A percentile compares a stretch with the other conserved stretches of the same genome.
phyloP scores from a whole-genome alignment of 192 early-diverging fungal genomes.

The Rhizophagus sp. region DNA sequence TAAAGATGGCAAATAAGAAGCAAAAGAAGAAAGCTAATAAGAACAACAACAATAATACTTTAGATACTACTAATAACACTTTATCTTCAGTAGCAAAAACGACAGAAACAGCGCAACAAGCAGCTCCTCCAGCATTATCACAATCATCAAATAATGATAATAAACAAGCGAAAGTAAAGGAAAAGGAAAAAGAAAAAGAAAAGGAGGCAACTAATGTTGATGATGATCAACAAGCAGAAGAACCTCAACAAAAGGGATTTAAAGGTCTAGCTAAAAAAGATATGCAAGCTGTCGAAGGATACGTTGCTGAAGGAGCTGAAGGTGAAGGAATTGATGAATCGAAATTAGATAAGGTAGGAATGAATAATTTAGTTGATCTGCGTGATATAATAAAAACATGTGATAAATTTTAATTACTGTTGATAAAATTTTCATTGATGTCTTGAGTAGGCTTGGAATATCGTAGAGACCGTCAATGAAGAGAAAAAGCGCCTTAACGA shows the following conservation, averaged over 20 bases:
- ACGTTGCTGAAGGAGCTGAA: conserved; percentile 44
- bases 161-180: not conserved
- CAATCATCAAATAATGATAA: not conserved
- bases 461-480: conserved; percentile 19
- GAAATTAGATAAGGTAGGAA: conserved; percentile 53
- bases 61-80: not conserved
- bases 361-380: not conserved
- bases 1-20: not conserved
- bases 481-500: not conserved
- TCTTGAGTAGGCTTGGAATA: not conserved
- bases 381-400: not conserved
- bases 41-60: not conserved
- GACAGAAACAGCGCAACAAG: not conserved
- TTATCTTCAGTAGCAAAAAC: not conserved
- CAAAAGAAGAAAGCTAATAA: not conserved
- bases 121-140: not conserved
- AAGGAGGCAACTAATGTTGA: conserved; percentile 15
- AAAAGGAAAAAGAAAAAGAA: not conserved
- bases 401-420: too few relatives aligned
- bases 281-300: conserved; percentile 55
- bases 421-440: not conserved
- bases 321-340: conserved; percentile 49
- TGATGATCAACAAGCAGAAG: conserved; percentile 45
- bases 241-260: conserved; percentile 45
- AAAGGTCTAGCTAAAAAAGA: conserved; percentile 56